Evolutionary conservation across 768 basidiomycete genomes (phyloP).

Genomic region (Favolaschia claudopus): DNA sequence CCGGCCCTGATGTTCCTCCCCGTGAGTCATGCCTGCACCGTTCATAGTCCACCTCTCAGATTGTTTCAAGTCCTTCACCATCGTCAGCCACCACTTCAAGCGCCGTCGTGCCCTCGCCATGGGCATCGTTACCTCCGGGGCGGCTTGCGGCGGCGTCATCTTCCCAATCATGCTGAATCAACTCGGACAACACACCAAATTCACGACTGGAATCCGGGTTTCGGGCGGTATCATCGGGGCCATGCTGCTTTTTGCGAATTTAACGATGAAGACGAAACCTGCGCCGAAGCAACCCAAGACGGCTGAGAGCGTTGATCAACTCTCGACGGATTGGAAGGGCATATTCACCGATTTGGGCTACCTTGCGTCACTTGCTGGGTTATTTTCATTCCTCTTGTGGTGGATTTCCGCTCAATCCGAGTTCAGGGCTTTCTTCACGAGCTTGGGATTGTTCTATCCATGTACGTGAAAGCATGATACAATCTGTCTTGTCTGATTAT

Average conservation of each 20-base stretch:
- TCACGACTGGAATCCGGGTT: constrained; percentile 44
- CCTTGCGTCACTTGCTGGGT: neutral
- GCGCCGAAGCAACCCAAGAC: constrained; percentile 19
- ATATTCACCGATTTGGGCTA: constrained; percentile 4
- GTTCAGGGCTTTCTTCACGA: constrained; percentile 6
- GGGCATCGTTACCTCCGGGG: constrained; percentile 45
- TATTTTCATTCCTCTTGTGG: neutral
- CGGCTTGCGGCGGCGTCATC: constrained; percentile 44
- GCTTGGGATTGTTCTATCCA: constrained; percentile 17
- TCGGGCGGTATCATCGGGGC: constrained; percentile 42
- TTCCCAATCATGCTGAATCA: constrained; percentile 45
- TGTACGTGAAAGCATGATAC: neutral
- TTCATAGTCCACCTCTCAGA: no score
- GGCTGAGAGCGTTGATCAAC: neutral
- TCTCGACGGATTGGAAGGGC: neutral
- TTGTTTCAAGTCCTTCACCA: constrained; percentile 41
- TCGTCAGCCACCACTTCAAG: constrained; percentile 46
- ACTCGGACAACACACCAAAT: constrained; percentile 28
- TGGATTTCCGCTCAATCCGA: neutral
- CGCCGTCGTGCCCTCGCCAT: constrained; percentile 42
- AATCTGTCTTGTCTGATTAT: neutral
- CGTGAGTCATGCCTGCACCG: no score
- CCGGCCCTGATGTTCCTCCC: constrained; percentile 46
- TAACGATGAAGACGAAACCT: constrained; percentile 38
- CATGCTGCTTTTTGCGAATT: constrained; percentile 43